Percentiles rank a stretch among this genome's conserved stretches.
Evolutionary conservation across 192 early-diverging fungal species (phyloP).

Genomic region (Entomortierella lignicola): DNA sequence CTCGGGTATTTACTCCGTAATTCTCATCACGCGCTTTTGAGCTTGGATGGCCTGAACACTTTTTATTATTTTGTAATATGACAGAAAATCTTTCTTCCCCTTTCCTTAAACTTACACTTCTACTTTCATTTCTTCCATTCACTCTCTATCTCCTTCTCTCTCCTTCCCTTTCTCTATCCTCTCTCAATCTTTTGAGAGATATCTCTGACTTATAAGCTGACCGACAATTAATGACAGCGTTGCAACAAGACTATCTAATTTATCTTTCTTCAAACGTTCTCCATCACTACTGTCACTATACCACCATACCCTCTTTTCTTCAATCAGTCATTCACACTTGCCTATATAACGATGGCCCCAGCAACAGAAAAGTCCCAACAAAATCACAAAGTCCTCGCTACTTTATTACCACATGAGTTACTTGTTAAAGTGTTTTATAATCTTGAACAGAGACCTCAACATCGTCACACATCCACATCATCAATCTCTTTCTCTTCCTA

Average conservation of each 20-base stretch:
- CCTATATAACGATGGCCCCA: background rate
- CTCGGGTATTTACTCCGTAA: background rate
- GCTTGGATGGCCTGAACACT: background rate
- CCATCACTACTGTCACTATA: too few relatives aligned
- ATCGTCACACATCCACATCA: constrained; percentile 33
- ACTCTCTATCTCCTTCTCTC: background rate
- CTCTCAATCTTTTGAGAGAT: too few relatives aligned
- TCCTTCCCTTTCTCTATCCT: too few relatives aligned
- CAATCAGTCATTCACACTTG: too few relatives aligned
- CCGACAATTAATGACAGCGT: too few relatives aligned
- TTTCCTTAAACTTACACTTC: constrained; percentile 3
- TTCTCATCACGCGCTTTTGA: background rate
- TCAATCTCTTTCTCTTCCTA: constrained; percentile 38
- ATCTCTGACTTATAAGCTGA: too few relatives aligned
- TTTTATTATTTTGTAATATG: background rate
- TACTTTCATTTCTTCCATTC: background rate
- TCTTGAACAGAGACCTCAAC: constrained; percentile 33
- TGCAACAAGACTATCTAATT: too few relatives aligned
- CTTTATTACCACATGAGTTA: constrained; percentile 33
- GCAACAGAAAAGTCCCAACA: too few relatives aligned
- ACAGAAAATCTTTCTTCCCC: background rate
- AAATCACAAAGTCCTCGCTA: background rate
- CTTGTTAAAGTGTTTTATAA: constrained; percentile 48
- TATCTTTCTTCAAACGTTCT: too few relatives aligned
- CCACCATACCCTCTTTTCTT: background rate